Percentiles rank a stretch among this genome's conserved stretches.
Evolutionary conservation across 2,329 filamentous ascomycete genomes (phyloP).

Genomic region (Orbilia javanica): DNA sequence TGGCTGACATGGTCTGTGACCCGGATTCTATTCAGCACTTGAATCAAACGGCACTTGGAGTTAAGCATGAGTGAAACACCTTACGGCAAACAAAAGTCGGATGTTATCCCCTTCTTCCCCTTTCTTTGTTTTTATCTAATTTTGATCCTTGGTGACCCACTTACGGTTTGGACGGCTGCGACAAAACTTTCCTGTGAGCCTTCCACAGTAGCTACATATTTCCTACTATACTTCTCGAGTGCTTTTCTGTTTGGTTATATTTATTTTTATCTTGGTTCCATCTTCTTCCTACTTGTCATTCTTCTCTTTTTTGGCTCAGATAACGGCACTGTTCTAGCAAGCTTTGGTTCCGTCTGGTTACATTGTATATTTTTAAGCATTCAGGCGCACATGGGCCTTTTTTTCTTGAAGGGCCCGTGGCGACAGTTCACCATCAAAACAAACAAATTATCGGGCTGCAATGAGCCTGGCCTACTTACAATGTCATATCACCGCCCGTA

Average conservation of each 20-base stretch:
- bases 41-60: slow-evolving; percentile 44
- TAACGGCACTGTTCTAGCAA: slow-evolving; percentile 18
- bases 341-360: slow-evolving; percentile 8
- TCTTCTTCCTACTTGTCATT: neutral
- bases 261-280: neutral
- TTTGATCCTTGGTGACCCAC: neutral
- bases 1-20: slow-evolving; percentile 45
- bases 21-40: slow-evolving; percentile 40
- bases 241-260: too few species aligned
- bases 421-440: neutral
- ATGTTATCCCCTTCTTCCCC: neutral
- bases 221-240: neutral
- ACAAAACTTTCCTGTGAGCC: neutral
- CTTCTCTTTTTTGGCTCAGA: neutral
- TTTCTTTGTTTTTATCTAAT: neutral
- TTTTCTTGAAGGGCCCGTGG: neutral
- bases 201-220: neutral
- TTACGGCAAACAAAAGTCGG: slow-evolving; percentile 5
- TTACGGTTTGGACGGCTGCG: slow-evolving; percentile 13
- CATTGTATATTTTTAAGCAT: slow-evolving; percentile 23
- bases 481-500: neutral
- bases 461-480: neutral
- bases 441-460: neutral
- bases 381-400: neutral
- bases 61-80: slow-evolving; percentile 40